Base-by-base conservation (phyloP, 805 yeast genomes). In the Aciculoconidium aculeatum region DNA sequence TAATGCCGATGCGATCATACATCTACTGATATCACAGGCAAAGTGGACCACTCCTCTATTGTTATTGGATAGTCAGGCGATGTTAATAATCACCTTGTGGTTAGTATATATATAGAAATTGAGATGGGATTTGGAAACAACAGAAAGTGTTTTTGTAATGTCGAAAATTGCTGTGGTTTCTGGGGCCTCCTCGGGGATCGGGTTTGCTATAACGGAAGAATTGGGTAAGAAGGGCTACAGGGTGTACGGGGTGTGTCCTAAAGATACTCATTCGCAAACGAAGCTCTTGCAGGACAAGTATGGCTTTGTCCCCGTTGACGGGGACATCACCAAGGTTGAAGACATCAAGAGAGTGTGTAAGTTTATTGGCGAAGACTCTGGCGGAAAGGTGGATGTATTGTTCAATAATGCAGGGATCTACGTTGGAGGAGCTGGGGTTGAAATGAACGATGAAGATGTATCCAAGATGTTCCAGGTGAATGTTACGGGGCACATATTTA, bases 391-490 rank as follows among this genome's bases (percentile, higher is more conserved):
- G 19, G 59, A 64, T 31, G 40, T 62, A 5, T 45, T 67, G 17
- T 65, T 55, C 45, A 58, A 65, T 37, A 66, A 65, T 36, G 71
- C 69, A 7, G 70, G 71, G 1, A 44, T 53, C 24, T 37, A 41
- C 20, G 25, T 21, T 23, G 55, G 44, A 30, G 55, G 55, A 2
- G 52, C 67, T 0, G 51, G 60, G 7, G 38, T 51, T n/a, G 69
- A 62, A 25, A 35, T 47, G 4, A 46, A 48, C n/a, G 52, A 50
- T 20, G 44, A 39, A 2, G 30, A 38, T 6, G 18, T 58, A 6
- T 41, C 44, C 20, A 26, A 36, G 6, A 24, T 37, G 6, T 50
- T 53, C 30, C 50, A 62, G 21, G 61, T 59, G 11, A 66, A 66
- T 37, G 58, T 61, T 2, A 41, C 62, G 23, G 70, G 68, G 8